Evolutionary conservation across 164 flowering plant genomes (phyloP), one percentile per base, ranked within the genome.

Genomic region (Vitis rupestris): DNA sequence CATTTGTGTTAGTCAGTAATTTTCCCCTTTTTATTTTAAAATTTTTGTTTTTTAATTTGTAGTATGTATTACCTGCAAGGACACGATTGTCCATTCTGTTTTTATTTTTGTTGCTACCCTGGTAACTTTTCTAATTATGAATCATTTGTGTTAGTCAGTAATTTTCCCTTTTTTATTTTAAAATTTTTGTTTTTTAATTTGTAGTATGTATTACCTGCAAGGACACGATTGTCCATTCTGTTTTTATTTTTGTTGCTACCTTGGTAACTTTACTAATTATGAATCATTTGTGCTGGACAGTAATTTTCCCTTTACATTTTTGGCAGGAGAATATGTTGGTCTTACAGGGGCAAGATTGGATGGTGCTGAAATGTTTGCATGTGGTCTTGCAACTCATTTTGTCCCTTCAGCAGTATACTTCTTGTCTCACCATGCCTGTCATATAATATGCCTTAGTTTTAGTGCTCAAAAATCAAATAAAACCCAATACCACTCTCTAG

Each of bases 371-470:
- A 89, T 94, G 95, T 86, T 90, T 84, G 93, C 88, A 50, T 94
- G 93, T 83, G 98, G 98, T 54, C 97, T 94, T 76, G 97, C 99
- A 48, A 94, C 98, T 64, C 98, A 94, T 69, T 94, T 82, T 85
- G 96, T 91, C 60, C 87, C 85, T 30, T 80, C 91, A 51, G 57
- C 50, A 81, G 98, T 93, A 87, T 71, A 27, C 27, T 78, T 6
- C 44, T 37, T 37, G 44, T 37, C 44, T 37, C 44, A 2, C 44
- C 44, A 37, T 37, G 44, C 44, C 7, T 37, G 44, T 4, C 5
- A 1, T 37, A 37, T 37, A 37, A 4, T 37, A 37, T 37, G 44
- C 44, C 50, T 37, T 31, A 65, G 37, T 17, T 49, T 16, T 9
- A 62, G 30, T 63, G 29, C 30, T n/a, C 14, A 37, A 37, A 37